Evolutionary conservation across 2,329 filamentous ascomycete species (phyloP).

Genomic region (Aspergillus arachidicola): DNA sequence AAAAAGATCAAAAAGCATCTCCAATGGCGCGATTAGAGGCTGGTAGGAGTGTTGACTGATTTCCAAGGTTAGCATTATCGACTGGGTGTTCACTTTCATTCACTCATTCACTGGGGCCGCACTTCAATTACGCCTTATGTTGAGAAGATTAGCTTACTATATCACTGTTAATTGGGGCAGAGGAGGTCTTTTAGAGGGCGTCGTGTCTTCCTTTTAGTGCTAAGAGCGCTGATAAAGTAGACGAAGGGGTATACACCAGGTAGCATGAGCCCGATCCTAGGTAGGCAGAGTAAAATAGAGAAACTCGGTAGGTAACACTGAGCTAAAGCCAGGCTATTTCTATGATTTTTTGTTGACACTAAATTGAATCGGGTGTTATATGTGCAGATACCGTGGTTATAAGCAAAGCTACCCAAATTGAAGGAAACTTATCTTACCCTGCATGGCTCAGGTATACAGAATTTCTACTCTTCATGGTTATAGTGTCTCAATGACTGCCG

Average conservation of each 20-base stretch:
- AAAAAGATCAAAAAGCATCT: not conserved
- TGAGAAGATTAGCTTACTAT: not conserved
- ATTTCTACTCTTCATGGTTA: too few species aligned
- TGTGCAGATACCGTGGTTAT: not conserved
- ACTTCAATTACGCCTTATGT: not conserved
- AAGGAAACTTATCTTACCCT: too few species aligned
- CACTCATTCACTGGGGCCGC: not conserved
- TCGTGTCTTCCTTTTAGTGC: not conserved
- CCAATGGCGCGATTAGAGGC: not conserved
- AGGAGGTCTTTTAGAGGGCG: not conserved
- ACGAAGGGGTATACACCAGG: not conserved
- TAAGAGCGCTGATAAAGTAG: not conserved
- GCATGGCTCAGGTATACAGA: too few species aligned
- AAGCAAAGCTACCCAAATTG: too few species aligned
- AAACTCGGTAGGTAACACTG: not conserved
- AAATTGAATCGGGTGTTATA: not conserved
- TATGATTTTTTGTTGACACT: not conserved
- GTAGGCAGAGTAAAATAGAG: too few species aligned
- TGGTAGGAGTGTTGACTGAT: not conserved
- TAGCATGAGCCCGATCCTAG: not conserved
- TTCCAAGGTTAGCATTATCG: not conserved
- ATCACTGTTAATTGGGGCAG: not conserved
- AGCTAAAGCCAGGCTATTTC: not conserved
- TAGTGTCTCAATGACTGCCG: too few species aligned
- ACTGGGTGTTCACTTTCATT: not conserved